Evolutionary conservation across 148 eudicot genomes (phyloP).

Genomic region (Talinum fruticosum): DNA sequence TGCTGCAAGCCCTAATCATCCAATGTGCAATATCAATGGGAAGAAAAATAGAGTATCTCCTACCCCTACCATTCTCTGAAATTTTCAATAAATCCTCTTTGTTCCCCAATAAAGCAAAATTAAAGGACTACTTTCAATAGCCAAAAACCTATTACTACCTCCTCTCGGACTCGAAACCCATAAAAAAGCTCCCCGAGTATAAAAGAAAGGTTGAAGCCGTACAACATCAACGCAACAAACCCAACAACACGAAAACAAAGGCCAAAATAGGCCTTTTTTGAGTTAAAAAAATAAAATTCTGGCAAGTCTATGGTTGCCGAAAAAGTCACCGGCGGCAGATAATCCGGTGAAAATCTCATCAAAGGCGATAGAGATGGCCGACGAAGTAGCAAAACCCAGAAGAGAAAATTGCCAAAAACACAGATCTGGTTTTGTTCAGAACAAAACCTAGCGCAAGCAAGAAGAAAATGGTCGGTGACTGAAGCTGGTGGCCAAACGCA

Average conservation of each 20-base stretch:
- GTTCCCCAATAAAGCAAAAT: not conserved
- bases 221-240: not conserved
- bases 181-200: not conserved
- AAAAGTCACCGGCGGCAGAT: not conserved
- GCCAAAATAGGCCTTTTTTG: no score
- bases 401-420: no score
- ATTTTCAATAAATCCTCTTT: not conserved
- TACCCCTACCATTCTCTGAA: not conserved
- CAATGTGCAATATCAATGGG: not conserved
- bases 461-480: no score
- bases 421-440: no score
- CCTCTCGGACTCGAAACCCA: not conserved
- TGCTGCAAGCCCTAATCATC: no score
- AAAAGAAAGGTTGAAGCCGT: no score
- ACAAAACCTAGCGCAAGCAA: no score
- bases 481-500: no score
- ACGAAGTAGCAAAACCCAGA: no score
- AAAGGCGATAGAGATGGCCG: no score
- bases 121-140: not conserved
- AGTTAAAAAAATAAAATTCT: not conserved
- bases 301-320: not conserved
- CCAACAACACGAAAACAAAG: not conserved
- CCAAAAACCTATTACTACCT: not conserved
- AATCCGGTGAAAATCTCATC: no score
- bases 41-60: not conserved